Evolutionary conservation across 2,329 filamentous ascomycete species (phyloP), one percentile per base, ranked within the genome.

Genomic region (Alternaria novae-zelandiae): DNA sequence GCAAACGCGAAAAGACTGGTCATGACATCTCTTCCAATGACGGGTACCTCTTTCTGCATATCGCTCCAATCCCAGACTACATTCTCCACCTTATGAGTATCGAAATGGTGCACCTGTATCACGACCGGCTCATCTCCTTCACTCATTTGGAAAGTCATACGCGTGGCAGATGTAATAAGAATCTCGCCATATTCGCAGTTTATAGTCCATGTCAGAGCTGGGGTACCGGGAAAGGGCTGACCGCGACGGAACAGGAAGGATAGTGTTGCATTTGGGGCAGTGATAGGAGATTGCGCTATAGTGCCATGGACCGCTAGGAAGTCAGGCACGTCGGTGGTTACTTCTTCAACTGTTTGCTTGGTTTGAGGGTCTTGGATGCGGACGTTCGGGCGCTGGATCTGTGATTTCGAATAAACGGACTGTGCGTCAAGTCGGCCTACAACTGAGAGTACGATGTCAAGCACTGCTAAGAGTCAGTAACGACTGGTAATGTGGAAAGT

Each of bases 101-200:
- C 82, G 49, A 83, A 83, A 44, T 86, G 80, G 59, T 88, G 84
- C 0, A 89, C 71, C 17, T 86, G 81, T 8, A 89, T 79, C 3
- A 78, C 80, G 3, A 76, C 69, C 12, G 71, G 71, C 12, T 84
- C 77, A 0, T 80, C 77, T 0, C 76, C 70, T 0, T 74, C 70
- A 51, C n/a, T 32, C 6, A 50, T 28, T 15, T 68, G 59, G 59
- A 79, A 67, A 11, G 47, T 51, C 15, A 61, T 70, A 5, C 70
- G 69, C 28, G 64, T 68, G 0, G 70, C 65, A 9, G 78, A 76
- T 5, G 76, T 68, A 8, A 74, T 11, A 2, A 46, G 44, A 2
- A 73, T 54, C 41, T 74, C 71, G 15, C 71, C 71, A 25, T 65
- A 59, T 44, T 63, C 62, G 23, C 69, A 69, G 17, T 69, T 67